A percentile compares a stretch with the other conserved stretches of the same genome.
Conservation (phyloP, 805 yeast species). For the Teunomyces gatunensis region DNA sequence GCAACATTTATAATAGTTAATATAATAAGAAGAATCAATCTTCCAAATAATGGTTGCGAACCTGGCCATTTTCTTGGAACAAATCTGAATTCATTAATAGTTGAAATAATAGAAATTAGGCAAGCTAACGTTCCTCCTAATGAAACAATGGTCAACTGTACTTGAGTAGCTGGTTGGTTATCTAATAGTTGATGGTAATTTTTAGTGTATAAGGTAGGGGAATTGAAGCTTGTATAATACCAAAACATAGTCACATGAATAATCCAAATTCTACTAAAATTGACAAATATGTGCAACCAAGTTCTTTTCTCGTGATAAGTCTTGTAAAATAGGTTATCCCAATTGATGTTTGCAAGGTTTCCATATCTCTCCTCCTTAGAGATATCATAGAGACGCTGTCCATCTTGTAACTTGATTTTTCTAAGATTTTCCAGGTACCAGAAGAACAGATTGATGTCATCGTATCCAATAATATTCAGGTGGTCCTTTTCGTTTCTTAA, state of each 20-base stretch:
- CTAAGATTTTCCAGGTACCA: conserved; percentile 43
- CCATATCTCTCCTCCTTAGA: conserved; percentile 30
- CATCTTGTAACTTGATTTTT: conserved; percentile 32
- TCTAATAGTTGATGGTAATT: conserved; percentile 39
- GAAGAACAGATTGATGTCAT: conserved; percentile 51
- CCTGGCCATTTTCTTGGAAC: conserved; percentile 28
- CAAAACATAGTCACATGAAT: conserved; percentile 50
- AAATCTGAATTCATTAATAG: conserved; percentile 22
- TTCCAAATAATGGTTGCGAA: conserved; percentile 12
- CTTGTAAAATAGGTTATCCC: conserved; percentile 44
- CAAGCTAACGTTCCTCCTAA: conserved; percentile 47
- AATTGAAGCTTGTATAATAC: conserved; percentile 51
- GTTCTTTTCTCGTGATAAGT: conserved; percentile 48
- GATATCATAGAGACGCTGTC: conserved; percentile 24
- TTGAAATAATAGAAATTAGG: conserved; percentile 23
- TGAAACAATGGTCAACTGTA: conserved; percentile 42
- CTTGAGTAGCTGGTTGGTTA: conserved; percentile 46
- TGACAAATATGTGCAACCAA: conserved; percentile 49
- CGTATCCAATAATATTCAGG: conserved; percentile 55
- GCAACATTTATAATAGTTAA: conserved; percentile 19
- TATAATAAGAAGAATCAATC: conserved; percentile 14
- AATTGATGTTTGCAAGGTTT: conserved; percentile 30
- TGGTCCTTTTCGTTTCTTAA: conserved; percentile 70
- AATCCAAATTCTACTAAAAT: conserved; percentile 53
- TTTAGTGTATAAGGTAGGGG: conserved; percentile 48